Evolutionary conservation across 2,329 filamentous ascomycete genomes (phyloP), one percentile per base, ranked within the genome.

Genomic region (Endothia cerciana): DNA sequence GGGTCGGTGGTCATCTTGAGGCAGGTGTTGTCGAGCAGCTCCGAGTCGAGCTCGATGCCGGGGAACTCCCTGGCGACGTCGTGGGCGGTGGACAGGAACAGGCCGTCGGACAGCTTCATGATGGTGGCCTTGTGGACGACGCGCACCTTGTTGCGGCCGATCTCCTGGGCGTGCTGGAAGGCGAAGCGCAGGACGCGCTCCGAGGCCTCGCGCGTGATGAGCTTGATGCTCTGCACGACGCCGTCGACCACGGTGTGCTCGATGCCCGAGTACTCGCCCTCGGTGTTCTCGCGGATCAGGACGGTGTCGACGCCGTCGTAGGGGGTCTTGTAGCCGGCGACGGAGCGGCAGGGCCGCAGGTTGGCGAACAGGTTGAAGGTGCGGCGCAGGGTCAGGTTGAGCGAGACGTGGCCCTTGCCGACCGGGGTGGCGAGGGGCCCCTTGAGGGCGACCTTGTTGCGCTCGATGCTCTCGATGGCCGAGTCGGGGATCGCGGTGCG

Each of bases 331-430:
- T 91, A 99, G 76, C 95, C 95, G 71, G 91, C 92, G 73, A 99
- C 93, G 71, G 93, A 97, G 78, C 93, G 92, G 89, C 96, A 99
- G 70, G 96, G 95, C 76, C 96, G 94, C 75, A 99, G 87, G 85
- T 99, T 99, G 84, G 95, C 96, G 82, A 99, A 99, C 75, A 99
- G 93, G 87, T 99, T 99, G 86, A 99, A 99, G 70, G 96, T 99
- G 77, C 95, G 91, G 78, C 95, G 94, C 75, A 99, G 93, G 68
- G 95, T 99, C 72, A 99, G 86, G 87, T 99, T 99, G 73, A 99
- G 92, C 66, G 95, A 98, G 79, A 99, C 94, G 83, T 99, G 95
- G 76, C 95, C 95, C 87, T 98, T 99, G 81, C 96, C 95, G 76
- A 99, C 89, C 71, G 95, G 95, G 3, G 95, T 99, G 74, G 96